Base-by-base conservation (phyloP, 1,139 yeast species). In the Zhuliangozyma parablackwelliae region DNA sequence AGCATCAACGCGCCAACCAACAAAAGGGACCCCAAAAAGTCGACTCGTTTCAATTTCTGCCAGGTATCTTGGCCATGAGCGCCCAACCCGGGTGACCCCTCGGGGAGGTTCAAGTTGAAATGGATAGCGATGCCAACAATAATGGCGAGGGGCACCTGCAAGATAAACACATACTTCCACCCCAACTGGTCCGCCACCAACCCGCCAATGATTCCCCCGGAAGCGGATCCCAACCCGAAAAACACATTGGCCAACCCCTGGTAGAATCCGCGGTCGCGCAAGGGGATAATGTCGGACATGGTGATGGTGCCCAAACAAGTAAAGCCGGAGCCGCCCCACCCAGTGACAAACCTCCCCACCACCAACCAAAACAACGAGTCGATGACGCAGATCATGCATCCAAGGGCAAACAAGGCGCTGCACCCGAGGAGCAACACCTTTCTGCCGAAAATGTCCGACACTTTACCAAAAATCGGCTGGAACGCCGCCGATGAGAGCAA, bases 401-500 rank as follows among this genome's bases (percentile, higher is more conserved):
- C 75, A 8, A 65, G 31, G 8, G 61, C 61, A 46, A 70, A 70
- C 31, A 68, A 50, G 1, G 47, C 44, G 26, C 65, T 55, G 48
- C 75, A 70, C 10, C 58, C 42, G 12, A 69, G 43, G 20, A 70
- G 53, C 20, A 62, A 51, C 36, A 50, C 54, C 51, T 77, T 83
- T 49, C 96, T 72, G 16, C 96, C 96, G 56, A 82, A 87, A 31
- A 88, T 85, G 51, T 88, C 96, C 4, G 94, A 82, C 26, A 89
- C 59, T 53, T 87, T 88, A 21, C 96, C 96, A 48, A 82, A 87
- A 21, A 89, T 60, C 1, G 96, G 96, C 58, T 70, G 76, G 49
- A 68, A 69, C 1, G 75, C 75, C 1, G 76, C 59, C 10, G 69
- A 57, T 6, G 72, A 61, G 40, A 70, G 56, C 39, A 70, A 51